Evolutionary conservation across 805 yeast genomes (phyloP), one percentile per base, ranked within the genome.

Genomic region (Nakazawaea peltata): DNA sequence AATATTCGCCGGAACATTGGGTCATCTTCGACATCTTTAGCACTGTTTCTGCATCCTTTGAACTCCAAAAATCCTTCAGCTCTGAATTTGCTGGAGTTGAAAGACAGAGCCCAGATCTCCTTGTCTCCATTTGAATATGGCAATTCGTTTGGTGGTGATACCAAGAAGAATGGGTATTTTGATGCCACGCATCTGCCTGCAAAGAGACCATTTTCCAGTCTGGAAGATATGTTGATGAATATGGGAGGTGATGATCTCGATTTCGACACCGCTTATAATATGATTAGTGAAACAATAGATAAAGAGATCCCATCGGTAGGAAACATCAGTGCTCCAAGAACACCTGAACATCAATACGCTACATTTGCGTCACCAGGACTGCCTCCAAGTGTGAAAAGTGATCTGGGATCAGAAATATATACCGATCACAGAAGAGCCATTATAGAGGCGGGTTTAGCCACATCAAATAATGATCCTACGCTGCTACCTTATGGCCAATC

Each of bases 221-320:
- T n/a, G n/a, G n/a, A n/a, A n/a, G n/a, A n/a, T n/a, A 6, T 5
- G 15, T 5, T 18, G 11, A 28, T 28, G 13, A 18, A 9, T 22
- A 19, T 35, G 34, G 30, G 30, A 6, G 26, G 26, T 4, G 34
- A 30, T 5, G 55, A 53, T 32, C 39, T 56, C 26, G 63, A 58
- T 32, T 59, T 59, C 39, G 62, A 59, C 28, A 57, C 63, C 2
- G 63, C 63, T 3, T 55, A 54, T 32, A 44, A 50, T 51, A 44
- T 57, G 25, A 57, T 59, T 52, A 49, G 49, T 27, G 46, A 47
- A 22, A 47, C 41, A 13, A 26, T 41, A 13, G 30, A 28, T 9
- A 26, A 24, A 32, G 35, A 32, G 6, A 8, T 12, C 19, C 30
- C 24, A 19, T 24, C 19, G 12, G 16, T 14, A 17, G n/a, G 11